A percentile compares a stretch with the other conserved stretches of the same genome.
These are phyloP conservation scores for Rhinocladiella mackenziei DNA, from an alignment of 2,329 filamentous ascomycete species.

Conservation along the genomic window DNA sequence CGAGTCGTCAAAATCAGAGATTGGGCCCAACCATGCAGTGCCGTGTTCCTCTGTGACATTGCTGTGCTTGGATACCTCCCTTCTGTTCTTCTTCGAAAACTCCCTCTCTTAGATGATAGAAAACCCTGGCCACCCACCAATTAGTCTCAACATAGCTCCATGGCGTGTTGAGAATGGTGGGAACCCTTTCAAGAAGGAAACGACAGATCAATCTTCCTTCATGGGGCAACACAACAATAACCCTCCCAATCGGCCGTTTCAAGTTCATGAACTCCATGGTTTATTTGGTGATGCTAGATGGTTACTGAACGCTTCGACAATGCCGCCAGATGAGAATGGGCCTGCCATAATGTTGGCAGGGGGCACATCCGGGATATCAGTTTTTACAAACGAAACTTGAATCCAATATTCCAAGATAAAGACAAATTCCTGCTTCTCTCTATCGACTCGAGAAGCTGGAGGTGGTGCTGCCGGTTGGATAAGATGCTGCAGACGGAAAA, in stretches of 20 bases:
- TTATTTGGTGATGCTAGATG: slow-evolving; percentile 2
- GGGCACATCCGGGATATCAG: slow-evolving; percentile 4
- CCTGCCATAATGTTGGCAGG: not conserved
- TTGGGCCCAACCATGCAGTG: no score
- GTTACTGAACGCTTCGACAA: slow-evolving; percentile 13
- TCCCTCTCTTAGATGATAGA: no score
- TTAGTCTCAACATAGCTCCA: no score
- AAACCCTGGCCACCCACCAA: no score
- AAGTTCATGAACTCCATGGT: slow-evolving; percentile 9
- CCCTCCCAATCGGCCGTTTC: slow-evolving; percentile 11
- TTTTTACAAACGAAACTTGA: slow-evolving; percentile 11
- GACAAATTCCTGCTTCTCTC: not conserved
- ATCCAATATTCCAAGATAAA: not conserved
- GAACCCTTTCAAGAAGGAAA: not conserved
- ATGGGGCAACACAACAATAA: not conserved
- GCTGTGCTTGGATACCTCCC: no score
- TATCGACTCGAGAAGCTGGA: slow-evolving; percentile 23
- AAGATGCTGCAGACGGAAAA: slow-evolving; percentile 30
- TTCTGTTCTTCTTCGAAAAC: no score
- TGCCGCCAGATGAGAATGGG: not conserved
- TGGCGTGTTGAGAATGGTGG: no score
- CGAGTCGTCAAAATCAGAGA: no score
- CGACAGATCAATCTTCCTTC: not conserved
- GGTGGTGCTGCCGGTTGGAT: slow-evolving; percentile 13
- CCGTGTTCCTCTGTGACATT: no score